Evolutionary conservation across 1,284 basidiomycete species (phyloP), one percentile per base, ranked within the genome.

Genomic region (Flammula alnicola): DNA sequence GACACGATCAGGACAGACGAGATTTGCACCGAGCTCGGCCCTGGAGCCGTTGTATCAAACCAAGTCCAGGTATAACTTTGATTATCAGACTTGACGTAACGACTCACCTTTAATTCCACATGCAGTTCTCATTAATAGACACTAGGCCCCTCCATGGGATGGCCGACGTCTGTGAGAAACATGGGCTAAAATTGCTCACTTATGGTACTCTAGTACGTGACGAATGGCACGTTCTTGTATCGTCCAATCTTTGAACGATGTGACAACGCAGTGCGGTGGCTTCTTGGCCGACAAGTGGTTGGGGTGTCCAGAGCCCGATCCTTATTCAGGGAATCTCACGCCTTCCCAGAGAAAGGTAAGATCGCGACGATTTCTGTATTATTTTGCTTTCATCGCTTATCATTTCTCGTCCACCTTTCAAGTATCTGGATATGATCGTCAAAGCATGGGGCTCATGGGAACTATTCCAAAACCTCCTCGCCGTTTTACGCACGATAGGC

Each of bases 381-480:
- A 35, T 33, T 7, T 25, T 14, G 23, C 22, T 36, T 17, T n/a
- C n/a, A n/a, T 47, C 38, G 14, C 33, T 42, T 35, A 14, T 27
- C 25, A 32, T 27, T 10, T 19, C 10, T 20, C 14, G 22, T 35
- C n/a, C n/a, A n/a, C 43, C 23, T 31, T 29, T 45, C 27, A 60
- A 92, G 89, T 92, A 92, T 65, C 81, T 91, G 35, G 89, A 92
- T 58, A 81, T 90, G 74, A 91, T 92, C 56, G 61, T 86, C 47
- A 82, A 80, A 55, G 86, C 80, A 0, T 92, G 89, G 90, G 90
- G 88, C 2, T 74, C 69, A 45, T 92, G 89, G 90, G 57, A 73
- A 9, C 77, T 91, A 29, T 91, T 92, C 65, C 89, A 92, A 64
- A 60, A 70, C 0, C 76, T 92, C 0, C 70, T 92, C 33, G 36